Evolutionary conservation across 257 asterid species (phyloP), one percentile per base, ranked within the genome.

Genomic region (Primulina tabacum): DNA sequence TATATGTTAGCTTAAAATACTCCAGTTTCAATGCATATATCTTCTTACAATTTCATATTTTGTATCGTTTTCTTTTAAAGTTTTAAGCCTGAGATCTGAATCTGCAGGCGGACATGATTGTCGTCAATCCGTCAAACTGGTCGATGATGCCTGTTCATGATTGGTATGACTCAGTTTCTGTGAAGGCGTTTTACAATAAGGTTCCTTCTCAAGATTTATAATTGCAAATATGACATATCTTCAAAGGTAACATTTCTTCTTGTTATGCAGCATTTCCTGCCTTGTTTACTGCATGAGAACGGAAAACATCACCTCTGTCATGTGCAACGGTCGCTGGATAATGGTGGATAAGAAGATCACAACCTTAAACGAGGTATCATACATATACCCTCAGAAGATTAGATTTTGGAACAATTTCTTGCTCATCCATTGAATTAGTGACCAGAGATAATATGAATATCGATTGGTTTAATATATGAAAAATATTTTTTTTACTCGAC

Each of bases 281-380:
- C 89, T 90, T 17, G 95, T 88, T 53, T 90, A 86, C 75, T 73
- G 92, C 85, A 82, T 86, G 95, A 85, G 97, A 58, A 83, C 81
- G 20, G 95, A 90, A 79, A 90, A 88, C 47, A 88, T 86, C 17
- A 74, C 77, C 20, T 86, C 93, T 0, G 77, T 90, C 30, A 83
- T 88, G 89, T 88, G 95, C 80, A 85, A 90, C 10, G 95, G 96
- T 16, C 82, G 79, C 12, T 88, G 95, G 96, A 81, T 90, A 69
- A 88, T 90, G 97, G 76, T 80, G 71, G 92, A 90, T 57, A 76
- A 74, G 70, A 85, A 78, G 37, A 83, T 88, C 64, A 40, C 80
- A 65, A 83, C 83, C 20, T 69, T 86, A 63, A 80, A 85, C 37
- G 93, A 90, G 95, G 97, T 85, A 83, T 40, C 50, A 3, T 33